Conservation (phyloP, 1,139 yeast genomes). For the Petasospora fabianii region DNA sequence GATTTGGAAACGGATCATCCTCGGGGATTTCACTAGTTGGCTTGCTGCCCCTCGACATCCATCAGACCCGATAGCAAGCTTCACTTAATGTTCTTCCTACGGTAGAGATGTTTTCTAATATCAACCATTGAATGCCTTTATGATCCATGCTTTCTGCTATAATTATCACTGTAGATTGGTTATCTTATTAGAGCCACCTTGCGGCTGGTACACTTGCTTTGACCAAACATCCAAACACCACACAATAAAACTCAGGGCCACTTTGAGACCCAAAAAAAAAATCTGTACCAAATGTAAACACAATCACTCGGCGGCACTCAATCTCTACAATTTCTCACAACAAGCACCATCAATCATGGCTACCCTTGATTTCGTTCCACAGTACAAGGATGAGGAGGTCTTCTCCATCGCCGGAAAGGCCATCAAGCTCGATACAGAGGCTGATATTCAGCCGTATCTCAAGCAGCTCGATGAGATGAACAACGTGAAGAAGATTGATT, state of each 20-base stretch:
- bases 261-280: not conserved
- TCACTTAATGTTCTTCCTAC: too few species aligned
- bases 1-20: too few species aligned
- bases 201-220: not conserved
- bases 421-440: conserved; percentile 65
- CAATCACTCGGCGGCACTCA: not conserved
- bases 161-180: not conserved
- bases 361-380: conserved; percentile 32
- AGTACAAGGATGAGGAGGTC: conserved; percentile 30
- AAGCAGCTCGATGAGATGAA: conserved; percentile 44
- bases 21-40: too few species aligned
- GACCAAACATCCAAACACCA: conserved; percentile 8
- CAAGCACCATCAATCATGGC: conserved; percentile 29
- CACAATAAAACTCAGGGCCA: too few species aligned
- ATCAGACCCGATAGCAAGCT: too few species aligned
- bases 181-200: not conserved
- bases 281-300: not conserved
- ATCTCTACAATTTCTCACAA: too few species aligned
- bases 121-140: conserved; percentile 8
- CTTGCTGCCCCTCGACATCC: too few species aligned
- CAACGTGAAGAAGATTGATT: conserved; percentile 59
- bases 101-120: not conserved
- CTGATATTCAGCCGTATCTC: conserved; percentile 67
- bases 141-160: not conserved
- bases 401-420: conserved; percentile 73